These are phyloP conservation scores for Macrolepiota fuliginosa DNA, from an alignment of 768 basidiomycete genomes.

Conservation along the genomic window DNA sequence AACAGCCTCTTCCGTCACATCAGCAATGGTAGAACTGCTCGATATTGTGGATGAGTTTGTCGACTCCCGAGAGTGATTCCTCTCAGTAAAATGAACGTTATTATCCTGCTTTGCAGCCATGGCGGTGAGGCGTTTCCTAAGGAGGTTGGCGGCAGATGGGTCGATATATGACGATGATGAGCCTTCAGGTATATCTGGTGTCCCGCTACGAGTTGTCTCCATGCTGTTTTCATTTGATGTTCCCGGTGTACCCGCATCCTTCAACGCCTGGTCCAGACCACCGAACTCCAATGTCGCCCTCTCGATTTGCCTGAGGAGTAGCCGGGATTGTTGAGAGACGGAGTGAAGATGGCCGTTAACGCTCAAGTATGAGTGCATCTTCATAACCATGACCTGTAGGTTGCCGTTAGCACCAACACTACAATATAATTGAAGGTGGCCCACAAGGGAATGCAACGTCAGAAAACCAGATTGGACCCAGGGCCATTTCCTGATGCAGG, in stretches of 20 bases:
- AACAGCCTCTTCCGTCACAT: constrained; percentile 2
- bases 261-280: constrained; percentile 64
- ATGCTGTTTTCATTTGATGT: constrained; percentile 21
- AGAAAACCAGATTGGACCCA: constrained; percentile 96
- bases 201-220: constrained; percentile 34
- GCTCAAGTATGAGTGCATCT: constrained; percentile 92
- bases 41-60: neutral
- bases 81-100: constrained; percentile 10
- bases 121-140: constrained; percentile 56
- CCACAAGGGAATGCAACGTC: constrained; percentile 79
- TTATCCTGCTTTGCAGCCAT: constrained; percentile 29
- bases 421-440: constrained; percentile 18
- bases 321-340: constrained; percentile 44
- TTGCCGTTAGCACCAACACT: neutral
- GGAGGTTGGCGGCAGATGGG: constrained; percentile 43
- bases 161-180: constrained; percentile 53
- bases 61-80: neutral
- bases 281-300: constrained; percentile 49
- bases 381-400: constrained; percentile 80
- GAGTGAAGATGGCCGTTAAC: constrained; percentile 82
- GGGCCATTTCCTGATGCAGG: constrained; percentile 75
- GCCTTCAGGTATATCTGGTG: constrained; percentile 43
- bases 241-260: constrained; percentile 40
- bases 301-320: constrained; percentile 42
- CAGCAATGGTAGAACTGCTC: neutral